Evolutionary conservation across 768 basidiomycete genomes (phyloP).

Genomic region (Tulasnella sp.): DNA sequence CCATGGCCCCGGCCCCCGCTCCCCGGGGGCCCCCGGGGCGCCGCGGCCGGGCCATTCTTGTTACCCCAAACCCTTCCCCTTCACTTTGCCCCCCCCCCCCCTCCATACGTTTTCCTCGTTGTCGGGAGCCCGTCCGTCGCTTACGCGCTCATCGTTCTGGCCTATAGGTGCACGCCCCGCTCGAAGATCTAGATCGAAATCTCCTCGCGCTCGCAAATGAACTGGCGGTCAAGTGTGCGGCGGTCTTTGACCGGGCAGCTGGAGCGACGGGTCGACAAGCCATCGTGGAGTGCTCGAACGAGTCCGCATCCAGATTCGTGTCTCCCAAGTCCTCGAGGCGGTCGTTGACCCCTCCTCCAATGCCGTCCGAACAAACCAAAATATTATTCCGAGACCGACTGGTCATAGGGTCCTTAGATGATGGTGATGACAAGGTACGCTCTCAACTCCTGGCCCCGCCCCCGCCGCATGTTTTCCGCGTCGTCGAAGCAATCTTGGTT

Average conservation of each 20-base stretch:
- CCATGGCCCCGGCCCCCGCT: no score
- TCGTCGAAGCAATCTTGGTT: background rate
- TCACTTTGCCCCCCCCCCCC: no score
- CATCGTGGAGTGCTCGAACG: slow-evolving; percentile 3
- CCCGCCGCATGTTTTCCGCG: slow-evolving; percentile 10
- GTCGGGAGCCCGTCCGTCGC: background rate
- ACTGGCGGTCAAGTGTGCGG: slow-evolving; percentile 18
- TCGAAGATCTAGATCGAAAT: slow-evolving; percentile 26
- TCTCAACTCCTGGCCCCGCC: slow-evolving; percentile 10
- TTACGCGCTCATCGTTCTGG: background rate
- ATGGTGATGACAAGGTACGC: slow-evolving; percentile 4
- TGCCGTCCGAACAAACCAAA: background rate
- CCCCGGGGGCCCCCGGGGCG: no score
- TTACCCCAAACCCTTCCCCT: no score
- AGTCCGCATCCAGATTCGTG: background rate
- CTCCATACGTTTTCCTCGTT: slow-evolving; percentile 11
- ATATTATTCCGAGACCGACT: slow-evolving; percentile 4
- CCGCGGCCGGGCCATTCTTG: no score
- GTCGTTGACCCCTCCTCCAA: background rate
- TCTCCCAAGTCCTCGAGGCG: slow-evolving; percentile 12
- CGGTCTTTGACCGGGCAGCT: slow-evolving; percentile 22
- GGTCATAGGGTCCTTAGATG: background rate
- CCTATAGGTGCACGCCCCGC: slow-evolving; percentile 8
- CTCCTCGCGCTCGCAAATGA: slow-evolving; percentile 22
- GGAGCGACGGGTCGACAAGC: slow-evolving; percentile 24